A percentile compares a stretch with the other conserved stretches of the same genome.
Evolutionary conservation across 306 rosid species (phyloP).

Genomic region (Casuarina glauca): DNA sequence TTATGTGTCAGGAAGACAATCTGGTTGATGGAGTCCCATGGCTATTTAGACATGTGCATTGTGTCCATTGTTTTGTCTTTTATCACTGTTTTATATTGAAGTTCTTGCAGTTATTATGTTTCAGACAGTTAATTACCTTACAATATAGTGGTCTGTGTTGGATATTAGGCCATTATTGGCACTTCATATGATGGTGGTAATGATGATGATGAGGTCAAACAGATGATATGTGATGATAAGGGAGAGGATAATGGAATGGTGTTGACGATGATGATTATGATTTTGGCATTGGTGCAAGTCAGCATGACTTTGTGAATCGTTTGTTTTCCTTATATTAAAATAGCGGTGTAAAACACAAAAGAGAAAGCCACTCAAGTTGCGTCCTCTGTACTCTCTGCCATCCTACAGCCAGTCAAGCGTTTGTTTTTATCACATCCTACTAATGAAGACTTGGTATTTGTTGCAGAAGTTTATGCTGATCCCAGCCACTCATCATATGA

Average conservation of each 20-base stretch:
- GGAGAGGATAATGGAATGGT: background rate
- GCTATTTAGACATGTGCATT: background rate
- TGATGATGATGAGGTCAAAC: background rate
- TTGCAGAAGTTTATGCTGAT: constrained; percentile 88
- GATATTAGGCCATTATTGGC: background rate
- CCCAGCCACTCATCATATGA: constrained; percentile 76
- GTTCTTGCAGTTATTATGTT: background rate
- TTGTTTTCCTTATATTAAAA: background rate
- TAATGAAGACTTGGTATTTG: constrained; percentile 28
- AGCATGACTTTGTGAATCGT: background rate
- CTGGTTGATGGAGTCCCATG: background rate
- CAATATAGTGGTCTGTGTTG: background rate
- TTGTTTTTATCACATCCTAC: constrained; percentile 2
- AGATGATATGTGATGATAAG: background rate
- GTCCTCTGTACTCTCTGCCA: background rate
- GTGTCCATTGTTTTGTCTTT: background rate
- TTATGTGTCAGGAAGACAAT: background rate
- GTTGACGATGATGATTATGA: background rate
- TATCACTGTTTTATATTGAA: background rate
- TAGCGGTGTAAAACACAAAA: background rate
- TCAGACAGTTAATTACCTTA: background rate
- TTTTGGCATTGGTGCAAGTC: constrained; percentile 1
- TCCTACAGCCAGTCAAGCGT: background rate
- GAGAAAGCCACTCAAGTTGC: background rate
- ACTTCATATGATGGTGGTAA: background rate